A percentile compares a stretch with the other conserved stretches of the same genome.
Conservation (phyloP, 805 yeast species). For the Trichomonascus vanleenenianus region DNA sequence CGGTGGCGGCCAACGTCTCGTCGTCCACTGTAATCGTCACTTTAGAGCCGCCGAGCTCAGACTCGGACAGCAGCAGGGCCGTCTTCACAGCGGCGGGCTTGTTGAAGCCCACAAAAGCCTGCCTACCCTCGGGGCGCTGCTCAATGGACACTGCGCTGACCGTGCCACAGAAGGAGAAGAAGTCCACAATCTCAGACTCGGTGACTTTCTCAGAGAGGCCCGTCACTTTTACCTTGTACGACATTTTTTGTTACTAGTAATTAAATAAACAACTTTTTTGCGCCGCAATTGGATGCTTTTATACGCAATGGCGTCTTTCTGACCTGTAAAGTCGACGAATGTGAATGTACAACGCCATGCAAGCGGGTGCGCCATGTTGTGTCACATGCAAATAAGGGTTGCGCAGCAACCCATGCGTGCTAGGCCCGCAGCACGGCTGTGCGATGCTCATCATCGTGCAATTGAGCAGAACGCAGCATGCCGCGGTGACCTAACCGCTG, state of each 20-base stretch:
- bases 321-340: too few relatives aligned
- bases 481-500: too few relatives aligned
- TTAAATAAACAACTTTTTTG: background rate
- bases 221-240: slow-evolving; percentile 42
- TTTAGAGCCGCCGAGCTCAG: slow-evolving; percentile 55
- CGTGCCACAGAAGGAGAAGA: slow-evolving; percentile 70
- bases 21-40: slow-evolving; percentile 38
- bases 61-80: slow-evolving; percentile 63
- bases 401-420: too few relatives aligned
- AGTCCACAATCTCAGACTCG: slow-evolving; percentile 48
- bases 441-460: too few relatives aligned
- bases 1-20: slow-evolving; percentile 21
- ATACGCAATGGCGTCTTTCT: too few relatives aligned
- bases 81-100: slow-evolving; percentile 57
- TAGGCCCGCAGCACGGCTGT: too few relatives aligned
- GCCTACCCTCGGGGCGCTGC: slow-evolving; percentile 5
- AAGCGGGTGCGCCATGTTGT: too few relatives aligned
- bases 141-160: slow-evolving; percentile 25
- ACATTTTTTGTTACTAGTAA: slow-evolving; percentile 58
- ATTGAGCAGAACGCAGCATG: too few relatives aligned
- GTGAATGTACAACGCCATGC: too few relatives aligned
- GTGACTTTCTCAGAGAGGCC: slow-evolving; percentile 46
- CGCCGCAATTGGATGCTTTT: too few relatives aligned
- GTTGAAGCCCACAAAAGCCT: slow-evolving; percentile 47
- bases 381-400: too few relatives aligned